Conservation (phyloP, 2,329 filamentous ascomycete genomes). For the Epichloe coenophiala region DNA sequence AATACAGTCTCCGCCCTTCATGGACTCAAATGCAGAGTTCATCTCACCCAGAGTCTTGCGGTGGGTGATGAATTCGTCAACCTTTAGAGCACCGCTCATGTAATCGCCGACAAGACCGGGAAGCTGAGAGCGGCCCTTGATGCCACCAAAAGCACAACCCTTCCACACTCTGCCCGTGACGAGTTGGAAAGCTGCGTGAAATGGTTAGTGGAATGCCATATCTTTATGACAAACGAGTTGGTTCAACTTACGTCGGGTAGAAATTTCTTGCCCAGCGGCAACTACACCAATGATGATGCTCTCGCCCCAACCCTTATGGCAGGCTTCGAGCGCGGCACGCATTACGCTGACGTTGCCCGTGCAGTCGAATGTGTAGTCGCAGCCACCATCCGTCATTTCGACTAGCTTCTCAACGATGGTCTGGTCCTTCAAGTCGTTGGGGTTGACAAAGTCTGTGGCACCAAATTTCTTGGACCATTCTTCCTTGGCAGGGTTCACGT, state of each 20-base stretch:
- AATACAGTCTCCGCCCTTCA: conserved; percentile 96
- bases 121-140: conserved; percentile 93
- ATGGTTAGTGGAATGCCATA: not conserved
- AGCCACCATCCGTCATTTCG: conserved; percentile 95
- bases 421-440: conserved; percentile 62
- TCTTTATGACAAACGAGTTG: not conserved
- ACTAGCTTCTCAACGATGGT: conserved; percentile 84
- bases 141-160: conserved; percentile 93
- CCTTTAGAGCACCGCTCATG: conserved; percentile 79
- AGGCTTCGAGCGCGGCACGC: conserved; percentile 89
- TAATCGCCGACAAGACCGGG: conserved; percentile 82
- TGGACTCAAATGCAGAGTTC: conserved; percentile 80
- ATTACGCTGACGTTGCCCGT: conserved; percentile 95
- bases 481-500: conserved; percentile 81
- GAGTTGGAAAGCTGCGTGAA: conserved; percentile 73
- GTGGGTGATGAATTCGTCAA: conserved; percentile 99
- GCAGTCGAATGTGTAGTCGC: conserved; percentile 99
- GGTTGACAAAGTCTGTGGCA: conserved; percentile 94
- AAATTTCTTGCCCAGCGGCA: conserved; percentile 89
- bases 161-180: conserved; percentile 97
- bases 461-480: conserved; percentile 89
- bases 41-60: conserved; percentile 70
- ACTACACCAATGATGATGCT: conserved; percentile 97
- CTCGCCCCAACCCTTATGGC: conserved; percentile 98
- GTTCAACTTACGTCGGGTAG: conserved; percentile 65